These are phyloP conservation scores for Tulasnella sp. DNA, from an alignment of 768 basidiomycete genomes.

Conservation along the genomic window DNA sequence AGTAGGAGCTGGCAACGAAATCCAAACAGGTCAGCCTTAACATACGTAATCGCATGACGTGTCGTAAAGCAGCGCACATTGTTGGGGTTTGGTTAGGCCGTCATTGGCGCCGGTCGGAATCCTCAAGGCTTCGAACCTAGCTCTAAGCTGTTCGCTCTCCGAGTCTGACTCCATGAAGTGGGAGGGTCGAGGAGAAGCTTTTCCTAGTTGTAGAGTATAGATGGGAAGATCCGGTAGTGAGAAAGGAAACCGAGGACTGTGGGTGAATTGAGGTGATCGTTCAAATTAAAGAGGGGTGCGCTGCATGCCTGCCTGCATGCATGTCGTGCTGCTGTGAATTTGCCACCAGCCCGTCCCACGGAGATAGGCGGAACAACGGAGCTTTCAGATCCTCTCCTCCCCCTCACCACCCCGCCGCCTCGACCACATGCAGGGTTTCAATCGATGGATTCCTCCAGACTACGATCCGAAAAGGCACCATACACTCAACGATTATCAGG, in stretches of 20 bases:
- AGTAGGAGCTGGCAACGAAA: slow-evolving; percentile 1
- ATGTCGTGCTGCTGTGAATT: no score
- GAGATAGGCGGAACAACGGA: slow-evolving; percentile 3
- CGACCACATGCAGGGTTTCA: slow-evolving; percentile 44
- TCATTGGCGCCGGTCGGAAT: slow-evolving; percentile 5
- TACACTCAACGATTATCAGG: slow-evolving; percentile 31
- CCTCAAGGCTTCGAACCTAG: slow-evolving; percentile 10
- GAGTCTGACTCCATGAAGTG: slow-evolving; percentile 13
- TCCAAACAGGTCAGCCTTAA: not conserved
- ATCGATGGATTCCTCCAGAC: slow-evolving; percentile 72
- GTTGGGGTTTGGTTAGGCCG: slow-evolving; percentile 5
- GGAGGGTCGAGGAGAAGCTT: not conserved
- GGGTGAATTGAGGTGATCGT: not conserved
- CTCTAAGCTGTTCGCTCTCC: slow-evolving; percentile 12
- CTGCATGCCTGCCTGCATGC: no score
- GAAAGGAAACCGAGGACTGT: not conserved
- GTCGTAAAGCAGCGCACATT: slow-evolving; percentile 8
- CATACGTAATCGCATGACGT: not conserved
- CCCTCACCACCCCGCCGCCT: not conserved
- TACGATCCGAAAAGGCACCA: slow-evolving; percentile 55
- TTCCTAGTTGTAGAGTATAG: no score
- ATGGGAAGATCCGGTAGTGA: no score
- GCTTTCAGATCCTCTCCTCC: not conserved
- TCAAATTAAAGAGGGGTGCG: not conserved
- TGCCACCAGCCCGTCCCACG: not conserved